phyloP scores from a whole-genome alignment of 2,329 filamentous ascomycete genomes.

The Alternaria burnsii region DNA sequence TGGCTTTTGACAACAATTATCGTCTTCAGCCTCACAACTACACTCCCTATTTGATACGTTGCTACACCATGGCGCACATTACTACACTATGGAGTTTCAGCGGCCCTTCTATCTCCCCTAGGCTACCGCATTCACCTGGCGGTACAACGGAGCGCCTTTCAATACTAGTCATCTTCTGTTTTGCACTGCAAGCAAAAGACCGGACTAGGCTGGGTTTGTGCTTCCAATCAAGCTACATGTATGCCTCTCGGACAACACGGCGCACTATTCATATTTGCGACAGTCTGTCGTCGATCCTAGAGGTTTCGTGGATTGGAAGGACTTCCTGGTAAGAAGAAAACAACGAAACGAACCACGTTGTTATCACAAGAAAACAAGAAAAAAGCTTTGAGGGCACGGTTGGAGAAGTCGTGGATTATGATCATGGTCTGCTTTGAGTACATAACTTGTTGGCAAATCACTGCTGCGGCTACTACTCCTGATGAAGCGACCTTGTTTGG shows the following conservation, averaged over 20 bases:
- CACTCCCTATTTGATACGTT: slow-evolving; percentile 10
- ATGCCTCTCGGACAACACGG: neutral
- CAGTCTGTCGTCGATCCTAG: neutral
- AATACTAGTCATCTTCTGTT: slow-evolving; percentile 44
- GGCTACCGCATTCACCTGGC: slow-evolving; percentile 29
- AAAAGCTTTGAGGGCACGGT: slow-evolving; percentile 32
- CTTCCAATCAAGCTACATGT: neutral
- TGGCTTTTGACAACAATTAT: slow-evolving; percentile 5
- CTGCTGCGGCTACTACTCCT: neutral
- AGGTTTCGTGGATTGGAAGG: neutral
- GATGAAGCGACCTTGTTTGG: neutral
- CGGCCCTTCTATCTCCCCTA: slow-evolving; percentile 35
- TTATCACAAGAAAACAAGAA: slow-evolving; percentile 16
- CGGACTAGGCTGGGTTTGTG: slow-evolving; percentile 40
- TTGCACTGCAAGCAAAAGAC: slow-evolving; percentile 22
- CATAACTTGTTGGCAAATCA: neutral
- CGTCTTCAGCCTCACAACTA: slow-evolving; percentile 3
- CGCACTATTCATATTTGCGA: neutral
- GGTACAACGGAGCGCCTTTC: slow-evolving; percentile 36
- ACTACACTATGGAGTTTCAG: slow-evolving; percentile 17
- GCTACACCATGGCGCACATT: slow-evolving; percentile 6
- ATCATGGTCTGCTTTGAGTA: slow-evolving; percentile 9
- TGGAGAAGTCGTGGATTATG: slow-evolving; percentile 15
- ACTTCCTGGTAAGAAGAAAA: slow-evolving; percentile 33
- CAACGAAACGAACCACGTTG: slow-evolving; percentile 7